phyloP scores from a whole-genome alignment of 495 filamentous ascomycete species.

The Venustampulla echinocandica region DNA sequence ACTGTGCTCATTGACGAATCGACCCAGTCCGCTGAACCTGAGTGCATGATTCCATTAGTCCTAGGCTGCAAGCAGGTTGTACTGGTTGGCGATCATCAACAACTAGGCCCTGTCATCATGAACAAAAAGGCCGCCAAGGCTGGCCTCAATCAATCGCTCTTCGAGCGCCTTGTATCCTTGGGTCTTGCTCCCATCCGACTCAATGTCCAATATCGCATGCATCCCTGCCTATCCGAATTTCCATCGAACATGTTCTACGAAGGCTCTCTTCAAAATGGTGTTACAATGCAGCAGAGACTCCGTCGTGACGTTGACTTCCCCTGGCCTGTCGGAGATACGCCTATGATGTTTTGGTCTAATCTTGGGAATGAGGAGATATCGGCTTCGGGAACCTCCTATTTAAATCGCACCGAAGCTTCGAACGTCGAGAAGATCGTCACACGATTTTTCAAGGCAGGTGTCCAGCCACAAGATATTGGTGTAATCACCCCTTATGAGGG shows the following conservation, averaged over 20 bases:
- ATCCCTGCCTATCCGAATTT: constrained; percentile 94
- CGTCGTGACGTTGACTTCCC: constrained; percentile 95
- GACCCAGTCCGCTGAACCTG: constrained; percentile 96
- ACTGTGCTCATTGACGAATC: constrained; percentile 98
- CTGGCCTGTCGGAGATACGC: constrained; percentile 87
- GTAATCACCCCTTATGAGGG: constrained; percentile 99
- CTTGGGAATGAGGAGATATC: constrained; percentile 96
- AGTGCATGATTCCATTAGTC: constrained; percentile 98
- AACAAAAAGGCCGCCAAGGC: constrained; percentile 99
- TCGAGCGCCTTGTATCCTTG: constrained; percentile 91
- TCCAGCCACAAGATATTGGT: constrained; percentile 83
- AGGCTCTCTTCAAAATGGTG: constrained; percentile 92
- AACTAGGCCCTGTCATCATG: constrained; percentile 98
- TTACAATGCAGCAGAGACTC: constrained; percentile 80
- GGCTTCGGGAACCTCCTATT: constrained; percentile 92
- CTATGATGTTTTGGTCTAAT: constrained; percentile 99
- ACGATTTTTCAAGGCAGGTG: constrained; percentile 98
- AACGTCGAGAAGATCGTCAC: constrained; percentile 98
- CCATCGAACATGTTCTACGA: constrained; percentile 99
- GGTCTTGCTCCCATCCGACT: constrained; percentile 88
- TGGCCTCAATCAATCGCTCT: constrained; percentile 92
- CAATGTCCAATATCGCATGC: constrained; percentile 99
- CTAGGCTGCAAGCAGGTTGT: constrained; percentile 98
- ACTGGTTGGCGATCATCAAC: constrained; percentile 95
- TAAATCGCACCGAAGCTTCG: constrained; percentile 92